Conservation (phyloP, 2,329 filamentous ascomycete genomes). For the Trichoderma sp. region DNA sequence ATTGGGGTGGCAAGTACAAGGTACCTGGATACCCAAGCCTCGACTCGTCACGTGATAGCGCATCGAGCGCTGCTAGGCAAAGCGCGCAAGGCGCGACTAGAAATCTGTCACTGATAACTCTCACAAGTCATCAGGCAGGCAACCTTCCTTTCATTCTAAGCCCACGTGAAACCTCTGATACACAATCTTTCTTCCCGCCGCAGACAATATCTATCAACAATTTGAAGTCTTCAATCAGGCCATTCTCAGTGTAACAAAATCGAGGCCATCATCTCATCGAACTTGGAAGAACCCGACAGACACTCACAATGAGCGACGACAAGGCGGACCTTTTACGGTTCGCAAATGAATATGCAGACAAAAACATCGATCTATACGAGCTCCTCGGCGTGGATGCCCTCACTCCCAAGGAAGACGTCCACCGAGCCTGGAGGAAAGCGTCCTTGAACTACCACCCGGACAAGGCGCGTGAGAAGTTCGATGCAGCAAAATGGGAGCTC, state of each 20-base stretch:
- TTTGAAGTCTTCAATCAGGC: too few relatives aligned
- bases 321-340: constrained; percentile 55
- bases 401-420: constrained; percentile 71
- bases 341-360: constrained; percentile 61
- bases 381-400: constrained; percentile 69
- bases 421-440: constrained; percentile 80
- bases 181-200: neutral
- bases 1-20: too few relatives aligned
- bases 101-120: constrained; percentile 2
- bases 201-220: too few relatives aligned
- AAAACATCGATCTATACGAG: constrained; percentile 74
- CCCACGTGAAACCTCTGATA: neutral
- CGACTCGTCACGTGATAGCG: constrained; percentile 13
- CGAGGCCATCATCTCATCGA: neutral
- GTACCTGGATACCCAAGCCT: neutral
- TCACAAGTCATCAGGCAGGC: neutral
- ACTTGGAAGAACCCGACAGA: neutral
- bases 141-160: too few relatives aligned
- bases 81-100: constrained; percentile 12
- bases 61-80: neutral
- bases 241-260: too few relatives aligned
- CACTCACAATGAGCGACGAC: constrained; percentile 41
- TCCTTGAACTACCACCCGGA: constrained; percentile 93
- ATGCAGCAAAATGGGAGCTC: constrained; percentile 80
- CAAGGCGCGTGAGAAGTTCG: constrained; percentile 75